Evolutionary conservation across 1,139 yeast species (phyloP).

Genomic region (Sugiyamaella neomexicana): DNA sequence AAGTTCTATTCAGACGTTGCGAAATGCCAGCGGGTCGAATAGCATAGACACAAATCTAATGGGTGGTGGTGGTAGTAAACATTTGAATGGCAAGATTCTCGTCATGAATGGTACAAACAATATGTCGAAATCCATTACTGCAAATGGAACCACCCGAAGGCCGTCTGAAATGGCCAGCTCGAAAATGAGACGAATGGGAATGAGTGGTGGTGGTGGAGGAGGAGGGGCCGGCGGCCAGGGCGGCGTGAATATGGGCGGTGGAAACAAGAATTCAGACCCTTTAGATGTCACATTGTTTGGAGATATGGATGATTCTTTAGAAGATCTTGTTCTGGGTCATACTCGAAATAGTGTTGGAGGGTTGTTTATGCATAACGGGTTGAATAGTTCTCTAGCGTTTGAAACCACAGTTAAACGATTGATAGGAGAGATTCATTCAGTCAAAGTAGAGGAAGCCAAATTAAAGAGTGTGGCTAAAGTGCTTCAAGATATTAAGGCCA

Average conservation of each 20-base stretch:
- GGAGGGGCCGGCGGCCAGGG: slow-evolving; percentile 1
- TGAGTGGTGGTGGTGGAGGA: neutral
- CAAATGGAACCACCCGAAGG: slow-evolving; percentile 6
- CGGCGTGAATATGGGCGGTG: neutral
- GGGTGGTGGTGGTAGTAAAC: neutral
- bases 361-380: slow-evolving; percentile 60
- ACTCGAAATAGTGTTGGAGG: slow-evolving; percentile 60
- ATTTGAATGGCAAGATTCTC: slow-evolving; percentile 4
- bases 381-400: slow-evolving; percentile 55
- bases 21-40: slow-evolving; percentile 7
- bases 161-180: neutral
- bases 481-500: slow-evolving; percentile 35
- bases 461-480: slow-evolving; percentile 47
- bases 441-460: slow-evolving; percentile 48
- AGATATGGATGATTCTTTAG: slow-evolving; percentile 63
- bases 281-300: slow-evolving; percentile 81
- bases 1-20: slow-evolving; percentile 12
- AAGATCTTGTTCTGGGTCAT: slow-evolving; percentile 59
- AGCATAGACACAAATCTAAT: slow-evolving; percentile 2
- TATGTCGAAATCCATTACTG: neutral
- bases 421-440: slow-evolving; percentile 50
- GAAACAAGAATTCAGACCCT: slow-evolving; percentile 31
- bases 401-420: slow-evolving; percentile 50
- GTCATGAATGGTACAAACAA: slow-evolving; percentile 4
- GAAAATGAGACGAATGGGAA: slow-evolving; percentile 13